Evolutionary conservation across 352 stramenopile species (phyloP).

Genomic region (Globisporangium uncinulatum): DNA sequence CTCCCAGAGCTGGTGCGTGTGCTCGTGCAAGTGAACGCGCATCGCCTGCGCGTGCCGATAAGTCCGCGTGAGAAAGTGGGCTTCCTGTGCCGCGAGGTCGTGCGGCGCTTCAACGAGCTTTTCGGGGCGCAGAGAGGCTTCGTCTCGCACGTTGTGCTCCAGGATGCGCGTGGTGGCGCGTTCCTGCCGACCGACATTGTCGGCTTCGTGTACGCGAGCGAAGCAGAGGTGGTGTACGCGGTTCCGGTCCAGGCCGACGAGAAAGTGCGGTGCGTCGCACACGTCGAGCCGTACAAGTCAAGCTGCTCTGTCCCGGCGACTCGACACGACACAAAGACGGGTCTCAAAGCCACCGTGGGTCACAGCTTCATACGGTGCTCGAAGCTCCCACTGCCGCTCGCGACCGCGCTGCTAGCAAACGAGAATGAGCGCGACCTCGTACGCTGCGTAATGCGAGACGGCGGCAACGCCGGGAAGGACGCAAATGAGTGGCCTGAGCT

Average conservation of each 20-base stretch:
- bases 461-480: constrained; percentile 10
- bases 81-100: constrained; percentile 44
- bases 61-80: constrained; percentile 38
- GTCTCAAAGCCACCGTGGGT: background rate
- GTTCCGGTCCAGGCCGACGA: constrained; percentile 12
- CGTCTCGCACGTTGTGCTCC: constrained; percentile 39
- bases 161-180: constrained; percentile 48
- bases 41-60: constrained; percentile 49
- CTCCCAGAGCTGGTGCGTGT: constrained; percentile 42
- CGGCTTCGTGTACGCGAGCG: constrained; percentile 21
- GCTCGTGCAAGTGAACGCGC: constrained; percentile 47
- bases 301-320: too few relatives aligned
- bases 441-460: constrained; percentile 23
- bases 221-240: constrained; percentile 26
- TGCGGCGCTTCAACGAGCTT: constrained; percentile 57
- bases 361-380: constrained; percentile 26
- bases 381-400: constrained; percentile 52
- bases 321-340: background rate
- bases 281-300: constrained; percentile 5
- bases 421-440: constrained; percentile 53
- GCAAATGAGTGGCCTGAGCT: constrained; percentile 53
- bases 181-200: constrained; percentile 45
- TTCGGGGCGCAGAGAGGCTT: constrained; percentile 21
- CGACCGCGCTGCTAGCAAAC: constrained; percentile 57
- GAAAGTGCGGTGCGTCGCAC: constrained; percentile 17